phyloP scores from a whole-genome alignment of 306 rosid species.

The Vigna radiata region DNA sequence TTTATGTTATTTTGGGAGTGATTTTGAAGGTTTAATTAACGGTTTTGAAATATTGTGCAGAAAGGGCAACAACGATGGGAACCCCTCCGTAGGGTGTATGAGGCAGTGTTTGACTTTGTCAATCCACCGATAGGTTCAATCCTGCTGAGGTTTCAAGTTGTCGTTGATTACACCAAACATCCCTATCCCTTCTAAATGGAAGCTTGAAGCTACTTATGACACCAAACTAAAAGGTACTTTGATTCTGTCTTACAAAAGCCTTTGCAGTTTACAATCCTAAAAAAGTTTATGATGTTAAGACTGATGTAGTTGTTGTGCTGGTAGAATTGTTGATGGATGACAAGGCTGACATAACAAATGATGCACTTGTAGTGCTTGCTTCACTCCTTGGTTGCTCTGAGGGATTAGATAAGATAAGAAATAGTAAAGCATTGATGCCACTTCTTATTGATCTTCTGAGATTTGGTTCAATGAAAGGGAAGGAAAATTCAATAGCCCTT shows the following conservation, averaged over 20 bases:
- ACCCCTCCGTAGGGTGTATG: too few species aligned
- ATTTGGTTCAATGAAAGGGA: conserved; percentile 89
- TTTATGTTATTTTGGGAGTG: too few species aligned
- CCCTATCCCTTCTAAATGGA: conserved; percentile 59
- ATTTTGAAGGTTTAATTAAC: too few species aligned
- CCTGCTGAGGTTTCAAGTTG: conserved; percentile 61
- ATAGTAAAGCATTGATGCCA: conserved; percentile 66
- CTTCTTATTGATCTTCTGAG: conserved; percentile 83
- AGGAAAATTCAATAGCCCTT: conserved; percentile 79
- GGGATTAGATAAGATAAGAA: conserved; percentile 75
- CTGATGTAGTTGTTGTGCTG: conserved; percentile 69
- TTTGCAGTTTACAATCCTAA: conserved; percentile 73
- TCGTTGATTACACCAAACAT: conserved; percentile 36
- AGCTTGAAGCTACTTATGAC: conserved; percentile 60
- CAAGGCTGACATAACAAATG: conserved; percentile 82
- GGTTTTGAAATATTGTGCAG: too few species aligned
- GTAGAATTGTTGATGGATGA: conserved; percentile 80
- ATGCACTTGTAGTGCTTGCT: conserved; percentile 71
- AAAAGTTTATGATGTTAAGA: conserved; percentile 58
- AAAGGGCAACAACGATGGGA: too few species aligned
- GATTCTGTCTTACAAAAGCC: too few species aligned
- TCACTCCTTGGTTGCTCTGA: conserved; percentile 67
- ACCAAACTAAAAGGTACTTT: conserved; percentile 22
- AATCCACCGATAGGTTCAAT: conserved; percentile 63
- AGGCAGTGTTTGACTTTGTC: conserved; percentile 70